Conservation (phyloP, 2,329 filamentous ascomycete species). For the Paraconiothyrium sp. region DNA sequence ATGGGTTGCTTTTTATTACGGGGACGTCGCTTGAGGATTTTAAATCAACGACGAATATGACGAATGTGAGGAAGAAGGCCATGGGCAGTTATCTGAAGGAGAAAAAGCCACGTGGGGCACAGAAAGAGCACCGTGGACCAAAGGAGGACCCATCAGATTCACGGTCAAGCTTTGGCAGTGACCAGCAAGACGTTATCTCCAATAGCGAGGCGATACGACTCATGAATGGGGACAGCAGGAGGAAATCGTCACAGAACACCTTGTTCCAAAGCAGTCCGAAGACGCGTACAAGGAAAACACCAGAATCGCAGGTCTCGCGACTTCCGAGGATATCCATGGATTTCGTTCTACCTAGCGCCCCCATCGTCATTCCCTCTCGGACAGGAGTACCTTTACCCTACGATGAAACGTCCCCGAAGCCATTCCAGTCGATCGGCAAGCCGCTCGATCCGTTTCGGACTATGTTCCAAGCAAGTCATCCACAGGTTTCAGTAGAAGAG, state of each 20-base stretch:
- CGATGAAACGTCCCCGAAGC: constrained; percentile 24
- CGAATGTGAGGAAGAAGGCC: constrained; percentile 45
- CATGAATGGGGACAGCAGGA: constrained; percentile 18
- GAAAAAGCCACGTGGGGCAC: constrained; percentile 27
- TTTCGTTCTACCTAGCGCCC: constrained; percentile 28
- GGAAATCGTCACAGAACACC: constrained; percentile 16
- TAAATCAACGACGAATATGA: constrained; percentile 45
- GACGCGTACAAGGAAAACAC: constrained; percentile 11
- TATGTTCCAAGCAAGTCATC: constrained; percentile 44
- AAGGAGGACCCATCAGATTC: constrained; percentile 32
- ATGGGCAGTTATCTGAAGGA: constrained; percentile 45
- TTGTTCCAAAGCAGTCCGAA: constrained; percentile 16
- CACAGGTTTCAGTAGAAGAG: constrained; percentile 41
- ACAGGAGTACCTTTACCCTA: constrained; percentile 29
- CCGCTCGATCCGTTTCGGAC: constrained; percentile 47
- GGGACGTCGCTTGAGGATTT: constrained; percentile 42
- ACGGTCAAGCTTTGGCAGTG: constrained; percentile 25
- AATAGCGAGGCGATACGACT: constrained; percentile 23
- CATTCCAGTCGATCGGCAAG: constrained; percentile 41
- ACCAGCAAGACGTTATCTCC: constrained; percentile 20
- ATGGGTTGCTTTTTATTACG: constrained; percentile 44
- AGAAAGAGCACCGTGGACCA: constrained; percentile 16
- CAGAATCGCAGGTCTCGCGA: constrained; percentile 20
- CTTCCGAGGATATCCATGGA: constrained; percentile 19
- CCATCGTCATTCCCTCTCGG: constrained; percentile 34